Evolutionary conservation across 257 asterid species (phyloP).

Genomic region (Salvia rosmarinus): DNA sequence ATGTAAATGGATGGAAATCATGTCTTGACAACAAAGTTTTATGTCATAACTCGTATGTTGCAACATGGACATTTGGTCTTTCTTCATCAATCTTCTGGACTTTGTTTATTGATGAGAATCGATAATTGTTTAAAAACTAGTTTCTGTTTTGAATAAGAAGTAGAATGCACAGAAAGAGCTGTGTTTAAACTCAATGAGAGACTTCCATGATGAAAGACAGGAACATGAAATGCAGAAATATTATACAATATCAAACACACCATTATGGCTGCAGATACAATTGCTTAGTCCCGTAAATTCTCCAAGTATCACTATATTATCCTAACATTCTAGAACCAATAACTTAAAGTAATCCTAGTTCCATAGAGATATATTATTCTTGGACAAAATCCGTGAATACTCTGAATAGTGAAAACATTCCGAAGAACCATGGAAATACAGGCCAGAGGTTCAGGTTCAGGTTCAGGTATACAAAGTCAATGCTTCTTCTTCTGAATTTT

Average conservation of each 20-base stretch:
- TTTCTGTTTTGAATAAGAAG: neutral
- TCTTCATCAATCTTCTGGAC: neutral
- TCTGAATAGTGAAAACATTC: neutral
- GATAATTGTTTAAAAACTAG: neutral
- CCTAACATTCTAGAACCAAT: neutral
- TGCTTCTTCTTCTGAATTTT: constrained; percentile 11
- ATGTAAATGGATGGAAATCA: neutral
- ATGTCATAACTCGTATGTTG: neutral
- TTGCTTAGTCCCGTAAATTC: neutral
- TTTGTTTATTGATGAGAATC: neutral
- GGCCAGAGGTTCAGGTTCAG: neutral
- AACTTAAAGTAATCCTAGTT: neutral
- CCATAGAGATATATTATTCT: neutral
- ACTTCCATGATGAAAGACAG: neutral
- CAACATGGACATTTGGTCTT: neutral
- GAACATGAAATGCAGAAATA: neutral
- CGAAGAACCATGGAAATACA: neutral
- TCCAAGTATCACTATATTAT: neutral
- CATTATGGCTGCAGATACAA: constrained; percentile 15
- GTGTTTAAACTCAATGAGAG: neutral
- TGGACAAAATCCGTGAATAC: neutral
- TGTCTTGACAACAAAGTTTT: neutral
- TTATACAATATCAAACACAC: neutral
- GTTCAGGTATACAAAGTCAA: constrained; percentile 4
- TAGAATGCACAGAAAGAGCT: neutral